Evolutionary conservation across 1,139 yeast species (phyloP), one percentile per base, ranked within the genome.

Genomic region (Suhomyces atakaporum): DNA sequence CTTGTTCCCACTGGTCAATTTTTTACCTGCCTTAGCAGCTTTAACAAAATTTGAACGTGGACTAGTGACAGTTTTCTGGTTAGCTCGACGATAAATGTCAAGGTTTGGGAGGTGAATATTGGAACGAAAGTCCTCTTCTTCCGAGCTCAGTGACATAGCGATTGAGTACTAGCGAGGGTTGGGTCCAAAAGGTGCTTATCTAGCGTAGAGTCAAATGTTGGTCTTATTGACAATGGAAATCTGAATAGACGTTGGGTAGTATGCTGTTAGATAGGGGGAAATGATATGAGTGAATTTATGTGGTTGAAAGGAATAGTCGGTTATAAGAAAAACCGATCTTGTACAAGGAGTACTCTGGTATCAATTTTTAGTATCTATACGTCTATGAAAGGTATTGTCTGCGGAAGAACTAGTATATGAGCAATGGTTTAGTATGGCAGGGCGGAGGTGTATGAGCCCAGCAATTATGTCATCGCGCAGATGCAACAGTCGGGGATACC

Each of bases 11-110:
- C 46, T 45, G 3, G 42, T 35, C 19, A 52, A 39, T 35, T 51
- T 53, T 26, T 50, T 46, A 12, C 56, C 56, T 22, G 58, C 56
- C 37, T 60, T 59, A 3, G 66, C 66, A 2, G 70, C 69, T 41
- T 65, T 64, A 14, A 60, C 63, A 13, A 66, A 42, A 38, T 55
- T 56, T 11, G 55, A 40, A 18, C 46, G 51, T 16, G 58, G 15
- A 53, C 38, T 13, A 27, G 26, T 5, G 27, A 11, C 8, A 20
- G 33, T 27, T 40, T 49, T 30, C 45, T 54, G 31, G 18, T 60
- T 55, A 31, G 59, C 56, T 38, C 50, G 53, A 33, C 58, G 50
- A 27, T 45, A 42, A 22, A 53, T 46, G 25, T 23, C 29, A 13
- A 31, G 12, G 16, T 53, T 50, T 7, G 69, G 69, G 31, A 64